Conservation (phyloP, 495 filamentous ascomycete genomes). For the Cercophora scortea region DNA sequence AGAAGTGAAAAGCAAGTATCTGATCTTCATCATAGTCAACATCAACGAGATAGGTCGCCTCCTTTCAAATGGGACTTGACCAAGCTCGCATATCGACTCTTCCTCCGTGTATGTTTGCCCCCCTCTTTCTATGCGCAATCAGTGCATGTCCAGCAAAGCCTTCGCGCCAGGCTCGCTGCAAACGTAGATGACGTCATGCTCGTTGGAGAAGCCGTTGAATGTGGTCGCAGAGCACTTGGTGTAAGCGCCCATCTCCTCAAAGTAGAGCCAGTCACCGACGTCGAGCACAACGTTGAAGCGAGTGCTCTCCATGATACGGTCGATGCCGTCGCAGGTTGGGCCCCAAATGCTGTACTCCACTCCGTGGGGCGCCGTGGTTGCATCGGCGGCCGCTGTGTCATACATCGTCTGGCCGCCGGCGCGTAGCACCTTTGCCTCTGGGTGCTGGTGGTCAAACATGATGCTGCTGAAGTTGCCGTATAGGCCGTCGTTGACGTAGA, state of each 20-base stretch:
- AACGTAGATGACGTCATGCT: conserved; percentile 88
- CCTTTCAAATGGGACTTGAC: too few species aligned
- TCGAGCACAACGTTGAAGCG: conserved; percentile 65
- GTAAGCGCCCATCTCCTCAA: conserved; percentile 98
- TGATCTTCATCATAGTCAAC: too few species aligned
- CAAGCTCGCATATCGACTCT: too few species aligned
- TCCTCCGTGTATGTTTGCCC: too few species aligned
- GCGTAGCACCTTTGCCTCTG: conserved; percentile 71
- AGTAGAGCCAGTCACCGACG: conserved; percentile 96
- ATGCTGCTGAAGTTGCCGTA: conserved; percentile 99
- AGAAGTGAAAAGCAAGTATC: too few species aligned
- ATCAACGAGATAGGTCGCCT: too few species aligned
- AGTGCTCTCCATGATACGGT: conserved; percentile 76
- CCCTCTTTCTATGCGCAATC: too few species aligned
- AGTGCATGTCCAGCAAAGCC: conserved; percentile 50
- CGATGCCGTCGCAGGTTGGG: conserved; percentile 95
- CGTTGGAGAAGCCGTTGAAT: conserved; percentile 97
- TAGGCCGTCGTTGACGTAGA: conserved; percentile 93
- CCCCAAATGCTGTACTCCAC: conserved; percentile 93
- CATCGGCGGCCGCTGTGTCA: conserved; percentile 30
- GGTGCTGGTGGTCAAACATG: conserved; percentile 97
- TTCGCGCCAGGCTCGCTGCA: conserved; percentile 83
- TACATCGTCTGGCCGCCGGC: conserved; percentile 46
- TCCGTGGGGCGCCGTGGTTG: conserved; percentile 20
- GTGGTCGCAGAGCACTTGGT: conserved; percentile 93